Evolutionary conservation across 2,329 filamentous ascomycete genomes (phyloP), one percentile per base, ranked within the genome.

Genomic region (Colletotrichum sp.): DNA sequence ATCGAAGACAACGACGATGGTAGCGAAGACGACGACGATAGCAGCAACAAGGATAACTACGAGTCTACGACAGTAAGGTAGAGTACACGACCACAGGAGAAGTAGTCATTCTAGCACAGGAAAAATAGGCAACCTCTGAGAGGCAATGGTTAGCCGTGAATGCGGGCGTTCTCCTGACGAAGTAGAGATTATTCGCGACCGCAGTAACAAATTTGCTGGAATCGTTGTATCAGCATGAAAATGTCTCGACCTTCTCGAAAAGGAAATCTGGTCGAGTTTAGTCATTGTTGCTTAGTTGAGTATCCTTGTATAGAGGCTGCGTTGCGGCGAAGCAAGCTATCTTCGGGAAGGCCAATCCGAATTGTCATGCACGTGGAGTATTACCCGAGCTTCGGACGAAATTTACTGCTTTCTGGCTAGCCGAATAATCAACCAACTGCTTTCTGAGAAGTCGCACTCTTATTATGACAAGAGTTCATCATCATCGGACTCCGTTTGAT

Each of bases 321-420:
- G 10, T 21, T 48, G 43, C 43, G 43, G n/a, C 43, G 43, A 21
- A 48, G 43, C 43, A 48, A 48, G 18, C 43, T 21, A 48, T n/a
- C 43, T 48, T 21, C 43, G 18, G 43, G 9, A 13, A 48, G 43
- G 1, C 16, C 38, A n/a, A n/a, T 43, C 43, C n/a, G 10, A 48
- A 21, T 21, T 2, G 9, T 21, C 9, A 48, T 21, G 43, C 43
- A 0, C 3, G 0, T 7, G 1, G 18, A 21, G 21, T 48, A 10
- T 48, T 7, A 21, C 43, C 43, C 43, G 43, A 21, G 43, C 43
- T 21, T 48, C 18, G 43, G 43, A 48, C n/a, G 43, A 48, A 48
- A 13, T 48, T 48, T 21, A 21, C 9, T 48, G n/a, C n/a, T n/a
- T 48, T 48, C n/a, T 48, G n/a, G 18, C 18, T 48, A n/a, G 18